Conservation (phyloP, 176 grass and related monocot genomes). For the Zoysia pacifica region DNA sequence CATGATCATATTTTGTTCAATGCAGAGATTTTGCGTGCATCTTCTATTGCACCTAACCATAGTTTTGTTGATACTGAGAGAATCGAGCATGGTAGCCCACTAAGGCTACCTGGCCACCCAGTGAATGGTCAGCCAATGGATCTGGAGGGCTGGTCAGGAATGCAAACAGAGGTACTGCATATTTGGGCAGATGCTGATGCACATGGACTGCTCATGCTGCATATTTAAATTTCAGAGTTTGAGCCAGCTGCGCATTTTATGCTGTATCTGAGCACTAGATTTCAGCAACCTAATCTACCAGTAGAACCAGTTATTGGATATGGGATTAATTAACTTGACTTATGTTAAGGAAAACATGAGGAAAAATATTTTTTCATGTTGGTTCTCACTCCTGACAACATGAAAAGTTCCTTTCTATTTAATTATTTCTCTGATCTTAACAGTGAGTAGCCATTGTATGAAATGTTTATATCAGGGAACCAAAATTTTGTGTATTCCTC, state of each 20-base stretch:
- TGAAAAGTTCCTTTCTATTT: not conserved
- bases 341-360: conserved; percentile 5
- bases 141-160: conserved; percentile 81
- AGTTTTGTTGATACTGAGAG: conserved; percentile 89
- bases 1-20: conserved; percentile 41
- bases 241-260: conserved; percentile 10
- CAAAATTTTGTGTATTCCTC: conserved; percentile 8
- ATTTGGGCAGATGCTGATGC: conserved; percentile 18
- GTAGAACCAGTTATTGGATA: not conserved
- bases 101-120: conserved; percentile 78
- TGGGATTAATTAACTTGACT: conserved; percentile 3
- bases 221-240: conserved; percentile 24
- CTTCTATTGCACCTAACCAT: conserved; percentile 74
- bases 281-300: conserved; percentile 2
- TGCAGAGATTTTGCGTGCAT: conserved; percentile 90
- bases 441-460: conserved; percentile 18
- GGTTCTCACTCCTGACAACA: not conserved
- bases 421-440: conserved; percentile 2
- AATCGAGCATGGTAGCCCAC: conserved; percentile 80
- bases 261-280: not conserved
- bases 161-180: conserved; percentile 80
- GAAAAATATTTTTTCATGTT: conserved; percentile 33
- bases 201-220: not conserved
- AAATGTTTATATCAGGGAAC: not conserved
- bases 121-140: conserved; percentile 96